A percentile compares a stretch with the other conserved stretches of the same genome.
These are phyloP conservation scores for Aspergillus phoenicis DNA, from an alignment of 2,329 filamentous ascomycete genomes.

Conservation along the genomic window DNA sequence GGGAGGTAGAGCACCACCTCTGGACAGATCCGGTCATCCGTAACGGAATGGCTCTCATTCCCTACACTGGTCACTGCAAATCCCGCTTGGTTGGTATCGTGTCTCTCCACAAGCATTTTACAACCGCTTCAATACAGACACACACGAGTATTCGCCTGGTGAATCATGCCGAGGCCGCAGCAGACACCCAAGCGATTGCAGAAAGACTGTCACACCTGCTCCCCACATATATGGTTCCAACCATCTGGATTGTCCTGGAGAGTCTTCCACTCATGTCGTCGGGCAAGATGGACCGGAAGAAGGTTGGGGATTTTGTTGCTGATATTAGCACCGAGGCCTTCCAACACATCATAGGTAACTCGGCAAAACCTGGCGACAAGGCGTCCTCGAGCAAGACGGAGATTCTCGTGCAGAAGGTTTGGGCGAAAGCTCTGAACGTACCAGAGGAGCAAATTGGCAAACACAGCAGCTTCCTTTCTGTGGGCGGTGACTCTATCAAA, in stretches of 20 bases:
- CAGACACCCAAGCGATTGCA: background rate
- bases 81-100: background rate
- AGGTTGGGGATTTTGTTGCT: conserved; percentile 7
- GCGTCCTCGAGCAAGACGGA: background rate
- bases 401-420: background rate
- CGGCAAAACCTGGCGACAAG: background rate
- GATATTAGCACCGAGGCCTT: background rate
- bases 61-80: conserved; percentile 5
- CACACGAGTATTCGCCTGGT: background rate
- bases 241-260: conserved; percentile 5
- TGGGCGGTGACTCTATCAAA: conserved; percentile 14
- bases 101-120: background rate
- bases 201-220: background rate
- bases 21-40: background rate
- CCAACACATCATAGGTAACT: background rate
- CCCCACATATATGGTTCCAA: conserved; percentile 8
- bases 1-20: conserved; percentile 32
- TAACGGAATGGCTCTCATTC: conserved; percentile 8
- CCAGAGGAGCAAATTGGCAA: conserved; percentile 4
- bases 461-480: background rate
- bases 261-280: conserved; percentile 8
- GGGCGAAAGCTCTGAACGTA: background rate
- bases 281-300: conserved; percentile 13
- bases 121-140: background rate
- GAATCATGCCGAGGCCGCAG: background rate